These are phyloP conservation scores for Pistacia integerrima DNA, from an alignment of 345 rosid genomes.

Conservation along the genomic window DNA sequence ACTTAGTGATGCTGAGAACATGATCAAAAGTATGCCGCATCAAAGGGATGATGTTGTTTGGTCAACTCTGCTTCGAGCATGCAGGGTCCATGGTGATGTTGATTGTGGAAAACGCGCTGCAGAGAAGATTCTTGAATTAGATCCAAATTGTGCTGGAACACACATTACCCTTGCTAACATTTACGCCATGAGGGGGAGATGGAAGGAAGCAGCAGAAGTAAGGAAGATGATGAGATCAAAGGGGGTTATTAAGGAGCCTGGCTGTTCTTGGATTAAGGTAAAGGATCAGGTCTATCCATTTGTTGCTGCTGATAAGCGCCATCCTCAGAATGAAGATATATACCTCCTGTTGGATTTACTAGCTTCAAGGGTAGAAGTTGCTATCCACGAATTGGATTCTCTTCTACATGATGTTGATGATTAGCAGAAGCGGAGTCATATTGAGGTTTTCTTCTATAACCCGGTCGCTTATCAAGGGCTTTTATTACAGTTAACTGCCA, in stretches of 20 bases:
- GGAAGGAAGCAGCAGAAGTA: constrained; percentile 76
- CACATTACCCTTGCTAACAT: constrained; percentile 79
- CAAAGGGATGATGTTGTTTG: constrained; percentile 79
- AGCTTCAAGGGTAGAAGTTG: constrained; percentile 33
- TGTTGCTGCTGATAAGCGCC: constrained; percentile 65
- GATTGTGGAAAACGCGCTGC: constrained; percentile 70
- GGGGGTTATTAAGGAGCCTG: constrained; percentile 83
- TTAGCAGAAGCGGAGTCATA: constrained; percentile 14
- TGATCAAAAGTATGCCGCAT: constrained; percentile 72
- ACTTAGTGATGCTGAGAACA: constrained; percentile 69
- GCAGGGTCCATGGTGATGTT: constrained; percentile 58
- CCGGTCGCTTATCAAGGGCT: neutral
- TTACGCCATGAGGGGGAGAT: constrained; percentile 67
- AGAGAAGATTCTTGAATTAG: constrained; percentile 61
- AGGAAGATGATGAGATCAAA: constrained; percentile 70
- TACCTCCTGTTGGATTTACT: constrained; percentile 52
- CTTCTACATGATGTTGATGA: constrained; percentile 29
- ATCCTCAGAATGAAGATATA: constrained; percentile 58
- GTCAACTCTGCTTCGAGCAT: constrained; percentile 78
- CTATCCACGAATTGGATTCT: constrained; percentile 27
- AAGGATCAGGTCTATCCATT: constrained; percentile 55
- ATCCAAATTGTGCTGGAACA: constrained; percentile 74
- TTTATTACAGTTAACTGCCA: neutral
- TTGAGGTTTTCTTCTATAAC: too few relatives aligned
- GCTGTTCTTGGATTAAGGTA: constrained; percentile 81